Percentiles rank a stretch among this genome's conserved stretches.
Conservation (phyloP, 2,329 filamentous ascomycete species). For the Cladorrhinum sp. region DNA sequence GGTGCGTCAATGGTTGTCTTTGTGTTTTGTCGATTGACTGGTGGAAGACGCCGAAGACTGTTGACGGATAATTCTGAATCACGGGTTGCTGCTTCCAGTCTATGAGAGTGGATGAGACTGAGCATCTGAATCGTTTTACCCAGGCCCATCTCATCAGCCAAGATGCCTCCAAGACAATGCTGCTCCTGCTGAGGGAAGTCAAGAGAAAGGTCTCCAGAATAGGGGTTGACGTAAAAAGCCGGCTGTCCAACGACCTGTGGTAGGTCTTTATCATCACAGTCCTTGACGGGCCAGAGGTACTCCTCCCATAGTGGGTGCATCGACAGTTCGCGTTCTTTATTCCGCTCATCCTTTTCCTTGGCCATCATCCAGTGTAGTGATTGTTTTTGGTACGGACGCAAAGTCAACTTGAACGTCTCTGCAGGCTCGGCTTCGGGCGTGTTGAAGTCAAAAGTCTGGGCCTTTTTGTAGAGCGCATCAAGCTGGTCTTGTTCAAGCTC, state of each 20-base stretch:
- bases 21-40: conserved; percentile 40
- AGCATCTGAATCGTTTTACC: conserved; percentile 99
- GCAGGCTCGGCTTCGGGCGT: conserved; percentile 85
- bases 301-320: conserved; percentile 99
- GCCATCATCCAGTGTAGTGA: conserved; percentile 94
- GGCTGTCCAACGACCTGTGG: conserved; percentile 62
- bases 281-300: conserved; percentile 83
- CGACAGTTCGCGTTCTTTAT: conserved; percentile 65
- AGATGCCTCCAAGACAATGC: conserved; percentile 85
- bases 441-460: conserved; percentile 92
- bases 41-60: conserved; percentile 60
- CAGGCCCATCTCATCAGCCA: conserved; percentile 96
- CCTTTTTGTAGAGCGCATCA: conserved; percentile 90
- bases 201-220: conserved; percentile 88
- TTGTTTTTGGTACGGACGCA: conserved; percentile 93
- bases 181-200: conserved; percentile 93
- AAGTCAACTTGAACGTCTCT: conserved; percentile 73
- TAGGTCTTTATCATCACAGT: conserved; percentile 78
- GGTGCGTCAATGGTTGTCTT: conserved; percentile 65
- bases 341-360: conserved; percentile 80
- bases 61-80: conserved; percentile 48
- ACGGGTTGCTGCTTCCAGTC: conserved; percentile 50
- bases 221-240: conserved; percentile 93
- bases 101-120: conserved; percentile 83
- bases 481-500: conserved; percentile 95